Conservation (phyloP, 148 eudicot species). For the Rhododendron mucronatum region DNA sequence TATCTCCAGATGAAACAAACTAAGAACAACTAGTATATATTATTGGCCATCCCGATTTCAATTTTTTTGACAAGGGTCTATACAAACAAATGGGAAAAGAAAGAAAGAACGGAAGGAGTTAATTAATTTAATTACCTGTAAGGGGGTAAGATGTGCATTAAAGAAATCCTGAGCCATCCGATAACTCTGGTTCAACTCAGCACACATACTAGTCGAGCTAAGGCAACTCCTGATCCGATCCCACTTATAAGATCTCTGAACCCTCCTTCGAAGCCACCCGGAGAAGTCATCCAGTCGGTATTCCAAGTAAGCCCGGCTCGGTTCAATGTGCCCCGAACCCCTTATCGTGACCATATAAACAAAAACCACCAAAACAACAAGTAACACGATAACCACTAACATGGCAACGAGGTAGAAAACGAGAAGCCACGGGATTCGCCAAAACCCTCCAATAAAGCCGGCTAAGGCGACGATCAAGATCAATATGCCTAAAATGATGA, state of each 20-base stretch:
- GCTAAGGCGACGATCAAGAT: slow-evolving; percentile 52
- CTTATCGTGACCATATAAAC: slow-evolving; percentile 64
- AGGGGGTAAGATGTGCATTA: slow-evolving; percentile 65
- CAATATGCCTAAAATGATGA: slow-evolving; percentile 65
- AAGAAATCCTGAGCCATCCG: slow-evolving; percentile 73
- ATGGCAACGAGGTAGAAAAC: slow-evolving; percentile 64
- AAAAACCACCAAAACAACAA: slow-evolving; percentile 55
- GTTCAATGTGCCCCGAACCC: slow-evolving; percentile 70
- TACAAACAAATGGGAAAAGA: not conserved
- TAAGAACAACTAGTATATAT: no score
- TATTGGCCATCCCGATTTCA: no score
- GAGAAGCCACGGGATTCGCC: slow-evolving; percentile 58
- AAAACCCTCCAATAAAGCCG: slow-evolving; percentile 74
- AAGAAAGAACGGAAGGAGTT: not conserved
- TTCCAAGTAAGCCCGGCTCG: slow-evolving; percentile 73
- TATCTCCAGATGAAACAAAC: no score
- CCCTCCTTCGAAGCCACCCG: slow-evolving; percentile 59
- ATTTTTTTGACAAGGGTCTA: no score
- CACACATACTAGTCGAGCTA: slow-evolving; percentile 58
- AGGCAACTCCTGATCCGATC: slow-evolving; percentile 61
- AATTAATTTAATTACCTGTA: slow-evolving; percentile 47
- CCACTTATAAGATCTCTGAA: slow-evolving; percentile 70
- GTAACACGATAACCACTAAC: slow-evolving; percentile 58
- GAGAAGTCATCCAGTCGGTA: slow-evolving; percentile 66
- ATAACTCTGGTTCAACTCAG: slow-evolving; percentile 71